phyloP scores from a whole-genome alignment of 495 filamentous ascomycete species.

The Mytilinidion resinicola region DNA sequence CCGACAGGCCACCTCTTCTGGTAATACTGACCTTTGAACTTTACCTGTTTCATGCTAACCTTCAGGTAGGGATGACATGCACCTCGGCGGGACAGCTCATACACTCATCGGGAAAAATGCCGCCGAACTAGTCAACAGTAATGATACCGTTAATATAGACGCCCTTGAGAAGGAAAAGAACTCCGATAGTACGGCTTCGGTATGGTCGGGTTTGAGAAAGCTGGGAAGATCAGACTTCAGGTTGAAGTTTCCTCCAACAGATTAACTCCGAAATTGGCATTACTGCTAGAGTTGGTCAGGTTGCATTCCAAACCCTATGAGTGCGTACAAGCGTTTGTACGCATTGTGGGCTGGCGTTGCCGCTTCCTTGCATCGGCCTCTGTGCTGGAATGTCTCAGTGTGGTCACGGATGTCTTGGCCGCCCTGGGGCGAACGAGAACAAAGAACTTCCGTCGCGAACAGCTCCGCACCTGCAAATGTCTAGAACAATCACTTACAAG shows the following conservation, averaged over 20 bases:
- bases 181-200: not conserved
- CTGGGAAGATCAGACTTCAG: not conserved
- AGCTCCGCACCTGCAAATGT: constrained; percentile 15
- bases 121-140: constrained; percentile 12
- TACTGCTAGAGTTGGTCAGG: not conserved
- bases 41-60: constrained; percentile 23
- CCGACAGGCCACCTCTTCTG: constrained; percentile 22
- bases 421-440: constrained; percentile 13
- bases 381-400: constrained; percentile 27
- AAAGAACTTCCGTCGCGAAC: constrained; percentile 22
- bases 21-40: constrained; percentile 8
- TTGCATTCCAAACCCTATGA: constrained; percentile 9
- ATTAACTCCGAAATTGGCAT: not conserved
- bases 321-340: constrained; percentile 6
- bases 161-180: constrained; percentile 11
- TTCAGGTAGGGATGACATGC: constrained; percentile 19
- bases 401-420: constrained; percentile 18
- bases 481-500: constrained; percentile 22
- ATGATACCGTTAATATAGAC: constrained; percentile 16
- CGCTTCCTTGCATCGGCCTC: constrained; percentile 23
- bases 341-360: constrained; percentile 12
- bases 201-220: too few species aligned
- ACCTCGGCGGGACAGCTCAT: constrained; percentile 17
- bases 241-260: not conserved
- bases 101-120: constrained; percentile 20